Base-by-base conservation (phyloP, 148 eudicot genomes). In the Silene uniflora region DNA sequence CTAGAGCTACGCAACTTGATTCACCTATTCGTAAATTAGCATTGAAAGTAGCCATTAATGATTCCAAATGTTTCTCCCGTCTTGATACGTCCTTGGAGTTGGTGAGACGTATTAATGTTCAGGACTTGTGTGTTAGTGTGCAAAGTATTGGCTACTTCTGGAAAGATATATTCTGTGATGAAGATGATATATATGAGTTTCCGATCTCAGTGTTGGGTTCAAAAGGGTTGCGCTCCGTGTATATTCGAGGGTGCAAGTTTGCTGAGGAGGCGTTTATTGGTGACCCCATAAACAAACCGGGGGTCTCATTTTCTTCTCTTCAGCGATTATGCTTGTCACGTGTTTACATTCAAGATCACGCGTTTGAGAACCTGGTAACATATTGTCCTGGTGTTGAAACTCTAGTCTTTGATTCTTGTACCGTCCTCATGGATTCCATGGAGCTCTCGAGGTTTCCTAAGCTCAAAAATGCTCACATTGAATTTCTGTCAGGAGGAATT, bases 361-460 rank as follows among this genome's bases (percentile, higher is more conserved):
- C 19, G 23, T 62, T 62, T 29, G 67, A 29, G 10, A 62, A 46
- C 22, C 29, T 74, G 39, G 55, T 25, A 62, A 46, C 44, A 3
- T 74, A 47, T 46, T 74, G 76, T 16, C 44, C n/a, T 29, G 69
- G 69, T n/a, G 62, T 74, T 25, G 60, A 74, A 63, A 4, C 8
- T 5, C 67, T 74, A 47, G 69, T 62, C 14, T 46, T n/a, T n/a
- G 60, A 74, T 17, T 0, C 35, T 4, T 73, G 76, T 60, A 7
- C 23, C 8, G 10, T 74, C 21, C 6, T 1, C 16, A 16, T 47
- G 10, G 42, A 44, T 42, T 16, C 42, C 58, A 59, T 74, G 16
- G 7, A 46, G 24, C 76, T 74, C 22, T 74, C 76, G 0, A 24
- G 47, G 58, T 74, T 74, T 74, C 76, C 69, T 44, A 74, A 63